Conservation (phyloP, 495 filamentous ascomycete species). For the Penicillium chermesinum region DNA sequence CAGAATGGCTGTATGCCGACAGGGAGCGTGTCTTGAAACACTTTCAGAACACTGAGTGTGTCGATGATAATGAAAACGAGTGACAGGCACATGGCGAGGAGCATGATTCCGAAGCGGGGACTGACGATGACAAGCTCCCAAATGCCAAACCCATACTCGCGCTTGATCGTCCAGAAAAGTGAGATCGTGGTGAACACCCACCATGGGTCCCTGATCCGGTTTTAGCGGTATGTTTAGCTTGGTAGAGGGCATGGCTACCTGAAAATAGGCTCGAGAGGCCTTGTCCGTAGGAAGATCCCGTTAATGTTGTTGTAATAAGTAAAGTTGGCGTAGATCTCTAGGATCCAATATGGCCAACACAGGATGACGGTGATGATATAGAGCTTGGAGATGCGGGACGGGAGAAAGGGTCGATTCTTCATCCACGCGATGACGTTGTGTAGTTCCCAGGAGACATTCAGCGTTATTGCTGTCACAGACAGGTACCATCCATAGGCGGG, state of each 20-base stretch:
- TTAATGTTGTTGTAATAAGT: constrained; percentile 48
- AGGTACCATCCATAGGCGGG: constrained; percentile 46
- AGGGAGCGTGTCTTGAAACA: constrained; percentile 23
- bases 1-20: constrained; percentile 39
- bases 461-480: constrained; percentile 39
- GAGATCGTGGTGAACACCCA: constrained; percentile 51
- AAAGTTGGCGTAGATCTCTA: constrained; percentile 48
- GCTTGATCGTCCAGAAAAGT: constrained; percentile 52
- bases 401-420: constrained; percentile 43
- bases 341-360: constrained; percentile 41
- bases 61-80: constrained; percentile 53
- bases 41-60: constrained; percentile 28
- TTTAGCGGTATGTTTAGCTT: too few relatives aligned
- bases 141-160: constrained; percentile 46
- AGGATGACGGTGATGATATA: constrained; percentile 40
- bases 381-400: constrained; percentile 24
- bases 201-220: constrained; percentile 60
- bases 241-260: constrained; percentile 24
- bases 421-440: constrained; percentile 50
- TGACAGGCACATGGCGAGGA: constrained; percentile 49
- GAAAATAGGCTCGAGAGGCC: constrained; percentile 51
- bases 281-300: constrained; percentile 42
- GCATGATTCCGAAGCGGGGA: constrained; percentile 54
- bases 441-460: constrained; percentile 43
- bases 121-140: constrained; percentile 44